Evolutionary conservation across 768 basidiomycete genomes (phyloP).

Genomic region (Tricholoma terreum): DNA sequence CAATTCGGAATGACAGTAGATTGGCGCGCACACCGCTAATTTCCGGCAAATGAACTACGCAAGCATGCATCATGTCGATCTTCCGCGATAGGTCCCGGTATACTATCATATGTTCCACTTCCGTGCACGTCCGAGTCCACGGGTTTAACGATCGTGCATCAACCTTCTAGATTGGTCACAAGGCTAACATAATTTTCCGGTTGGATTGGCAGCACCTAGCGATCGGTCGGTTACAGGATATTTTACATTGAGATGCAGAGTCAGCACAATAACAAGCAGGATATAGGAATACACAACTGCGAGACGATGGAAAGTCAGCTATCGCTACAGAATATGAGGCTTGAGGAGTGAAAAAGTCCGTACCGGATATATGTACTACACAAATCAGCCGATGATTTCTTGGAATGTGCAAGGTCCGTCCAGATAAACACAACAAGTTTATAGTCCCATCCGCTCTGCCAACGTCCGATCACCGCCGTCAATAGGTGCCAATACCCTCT

Average conservation of each 20-base stretch:
- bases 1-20: no score
- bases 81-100: no score
- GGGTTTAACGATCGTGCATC: background rate
- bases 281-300: constrained; percentile 25
- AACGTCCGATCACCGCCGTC: constrained; percentile 71
- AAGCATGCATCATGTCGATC: background rate
- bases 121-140: background rate
- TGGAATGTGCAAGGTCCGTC: constrained; percentile 14
- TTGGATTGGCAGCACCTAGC: constrained; percentile 4
- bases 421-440: constrained; percentile 20
- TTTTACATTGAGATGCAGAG: background rate
- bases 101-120: no score
- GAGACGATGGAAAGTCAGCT: constrained; percentile 19
- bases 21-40: no score
- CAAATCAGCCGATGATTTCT: constrained; percentile 9
- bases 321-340: constrained; percentile 20
- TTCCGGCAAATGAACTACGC: no score
- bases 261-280: constrained; percentile 4
- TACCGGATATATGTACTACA: constrained; percentile 30
- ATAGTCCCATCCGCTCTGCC: constrained; percentile 81
- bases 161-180: background rate
- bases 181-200: background rate
- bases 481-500: constrained; percentile 31
- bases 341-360: constrained; percentile 5
- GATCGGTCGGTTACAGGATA: background rate